These are phyloP conservation scores for Verbascum thapsus DNA, from an alignment of 257 asterid species.

Conservation along the genomic window DNA sequence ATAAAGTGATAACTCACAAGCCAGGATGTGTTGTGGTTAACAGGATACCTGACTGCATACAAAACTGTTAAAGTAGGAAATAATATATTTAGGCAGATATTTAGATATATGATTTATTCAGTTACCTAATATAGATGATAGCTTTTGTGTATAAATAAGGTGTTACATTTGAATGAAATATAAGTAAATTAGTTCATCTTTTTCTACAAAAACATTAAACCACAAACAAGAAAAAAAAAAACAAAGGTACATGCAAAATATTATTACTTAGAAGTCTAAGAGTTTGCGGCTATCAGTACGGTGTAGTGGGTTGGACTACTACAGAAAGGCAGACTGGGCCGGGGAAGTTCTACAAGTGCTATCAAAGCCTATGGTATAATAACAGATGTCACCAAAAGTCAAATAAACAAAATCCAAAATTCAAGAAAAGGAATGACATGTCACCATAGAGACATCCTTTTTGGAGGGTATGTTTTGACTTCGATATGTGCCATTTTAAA, in stretches of 20 bases:
- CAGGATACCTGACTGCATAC: conserved; percentile 72
- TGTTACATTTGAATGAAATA: too few species aligned
- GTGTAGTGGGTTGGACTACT: background rate
- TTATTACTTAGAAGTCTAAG: background rate
- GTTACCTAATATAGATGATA: too few species aligned
- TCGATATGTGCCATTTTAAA: background rate
- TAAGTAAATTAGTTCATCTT: too few species aligned
- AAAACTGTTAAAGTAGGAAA: too few species aligned
- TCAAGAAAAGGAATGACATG: background rate
- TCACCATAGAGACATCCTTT: background rate
- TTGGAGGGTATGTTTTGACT: background rate
- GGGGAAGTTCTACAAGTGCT: background rate
- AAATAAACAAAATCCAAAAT: background rate
- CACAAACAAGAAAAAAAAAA: conserved; percentile 24
- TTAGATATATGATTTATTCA: too few species aligned
- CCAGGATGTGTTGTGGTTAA: conserved; percentile 49
- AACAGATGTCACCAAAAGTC: background rate
- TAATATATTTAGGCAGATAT: too few species aligned
- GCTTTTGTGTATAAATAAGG: too few species aligned
- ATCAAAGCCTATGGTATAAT: background rate
- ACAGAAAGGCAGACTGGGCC: background rate
- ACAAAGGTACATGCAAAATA: conserved; percentile 3
- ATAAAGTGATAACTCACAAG: conserved; percentile 55
- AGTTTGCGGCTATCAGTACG: background rate
- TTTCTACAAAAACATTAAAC: too few species aligned